A percentile compares a stretch with the other conserved stretches of the same genome.
These are phyloP conservation scores for Mortierella sp. DNA, from an alignment of 371 early-diverging fungal genomes.

Conservation along the genomic window DNA sequence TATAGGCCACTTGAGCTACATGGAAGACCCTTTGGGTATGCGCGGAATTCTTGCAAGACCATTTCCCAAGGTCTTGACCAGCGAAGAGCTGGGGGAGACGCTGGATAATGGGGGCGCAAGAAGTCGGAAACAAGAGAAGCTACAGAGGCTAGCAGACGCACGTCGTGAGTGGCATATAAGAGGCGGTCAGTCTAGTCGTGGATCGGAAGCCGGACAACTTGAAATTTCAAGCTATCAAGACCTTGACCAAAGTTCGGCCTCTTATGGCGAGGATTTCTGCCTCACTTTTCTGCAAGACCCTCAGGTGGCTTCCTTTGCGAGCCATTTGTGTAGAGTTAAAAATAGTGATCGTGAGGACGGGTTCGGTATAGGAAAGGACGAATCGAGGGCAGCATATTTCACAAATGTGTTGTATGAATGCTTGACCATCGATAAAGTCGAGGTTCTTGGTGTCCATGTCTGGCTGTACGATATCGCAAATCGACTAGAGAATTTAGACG, in stretches of 20 bases:
- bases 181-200: neutral
- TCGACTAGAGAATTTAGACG: constrained; percentile 35
- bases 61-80: constrained; percentile 38
- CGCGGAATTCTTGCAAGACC: constrained; percentile 50
- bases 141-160: neutral
- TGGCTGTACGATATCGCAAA: constrained; percentile 50
- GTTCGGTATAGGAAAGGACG: constrained; percentile 4
- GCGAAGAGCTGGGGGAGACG: neutral
- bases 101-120: constrained; percentile 16
- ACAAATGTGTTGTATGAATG: constrained; percentile 50
- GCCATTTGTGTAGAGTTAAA: constrained; percentile 42
- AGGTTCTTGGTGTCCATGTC: constrained; percentile 37
- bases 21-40: constrained; percentile 49
- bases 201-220: neutral
- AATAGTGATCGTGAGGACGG: neutral
- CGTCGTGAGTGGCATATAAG: neutral
- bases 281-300: constrained; percentile 54
- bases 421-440: constrained; percentile 51
- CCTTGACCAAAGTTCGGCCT: constrained; percentile 17
- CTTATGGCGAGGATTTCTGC: constrained; percentile 44
- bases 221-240: neutral
- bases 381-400: constrained; percentile 29
- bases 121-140: constrained; percentile 13
- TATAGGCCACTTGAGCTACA: constrained; percentile 56
- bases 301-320: constrained; percentile 57